Evolutionary conservation across 257 asterid species (phyloP).

Genomic region (Forsythia viridissima): DNA sequence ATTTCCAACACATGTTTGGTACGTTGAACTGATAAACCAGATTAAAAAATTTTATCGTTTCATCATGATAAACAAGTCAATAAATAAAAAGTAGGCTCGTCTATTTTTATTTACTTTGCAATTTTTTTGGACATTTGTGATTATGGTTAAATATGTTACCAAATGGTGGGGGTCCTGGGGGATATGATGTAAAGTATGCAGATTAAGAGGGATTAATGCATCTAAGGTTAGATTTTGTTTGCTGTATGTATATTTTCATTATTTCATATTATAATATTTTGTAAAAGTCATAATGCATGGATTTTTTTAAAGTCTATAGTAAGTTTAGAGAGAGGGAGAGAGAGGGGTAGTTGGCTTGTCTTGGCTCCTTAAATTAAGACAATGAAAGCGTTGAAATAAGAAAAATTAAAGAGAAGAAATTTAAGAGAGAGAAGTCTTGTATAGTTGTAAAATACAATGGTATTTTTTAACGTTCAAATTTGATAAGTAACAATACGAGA

Average conservation of each 20-base stretch:
- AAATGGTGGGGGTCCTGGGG: too few species aligned
- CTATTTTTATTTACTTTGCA: too few species aligned
- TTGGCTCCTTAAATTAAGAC: constrained; percentile 30
- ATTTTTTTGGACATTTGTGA: too few species aligned
- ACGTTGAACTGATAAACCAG: background rate
- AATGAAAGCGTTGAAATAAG: constrained; percentile 18
- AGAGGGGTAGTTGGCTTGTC: constrained; percentile 29
- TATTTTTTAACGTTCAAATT: too few species aligned
- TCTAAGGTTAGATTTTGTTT: constrained; percentile 29
- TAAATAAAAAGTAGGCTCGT: too few species aligned
- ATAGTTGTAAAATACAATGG: background rate
- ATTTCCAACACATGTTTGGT: background rate
- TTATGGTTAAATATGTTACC: too few species aligned
- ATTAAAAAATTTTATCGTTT: too few species aligned
- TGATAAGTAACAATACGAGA: too few species aligned
- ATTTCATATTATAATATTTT: background rate
- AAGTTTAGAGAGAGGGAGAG: constrained; percentile 24
- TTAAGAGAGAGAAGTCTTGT: background rate
- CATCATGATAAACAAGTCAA: too few species aligned
- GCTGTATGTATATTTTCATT: constrained; percentile 10
- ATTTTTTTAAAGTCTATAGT: constrained; percentile 34
- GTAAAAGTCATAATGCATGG: constrained; percentile 27
- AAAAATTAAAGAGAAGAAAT: too few species aligned
- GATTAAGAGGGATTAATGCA: constrained; percentile 8
- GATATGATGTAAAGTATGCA: too few species aligned